phyloP scores from a whole-genome alignment of 1,284 basidiomycete genomes.

The Boletus calvinii region DNA sequence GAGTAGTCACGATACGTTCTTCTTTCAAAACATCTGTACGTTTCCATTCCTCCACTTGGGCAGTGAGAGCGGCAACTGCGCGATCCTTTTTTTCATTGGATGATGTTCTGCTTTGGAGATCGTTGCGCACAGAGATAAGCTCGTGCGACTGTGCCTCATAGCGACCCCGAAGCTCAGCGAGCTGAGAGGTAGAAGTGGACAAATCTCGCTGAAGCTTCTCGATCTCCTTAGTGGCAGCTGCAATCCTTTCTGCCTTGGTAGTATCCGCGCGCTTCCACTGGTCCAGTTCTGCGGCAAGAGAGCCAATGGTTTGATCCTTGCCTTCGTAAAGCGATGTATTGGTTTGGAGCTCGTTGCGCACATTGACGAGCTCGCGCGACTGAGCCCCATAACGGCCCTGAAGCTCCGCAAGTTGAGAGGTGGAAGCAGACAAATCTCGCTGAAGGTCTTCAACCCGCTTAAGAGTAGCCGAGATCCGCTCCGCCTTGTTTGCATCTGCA shows the following conservation, averaged over 20 bases:
- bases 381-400: not conserved
- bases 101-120: not conserved
- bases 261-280: not conserved
- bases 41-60: not conserved
- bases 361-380: not conserved
- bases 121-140: not conserved
- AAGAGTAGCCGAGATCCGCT: not conserved
- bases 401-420: not conserved
- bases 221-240: not conserved
- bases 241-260: not conserved
- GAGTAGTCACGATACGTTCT: not conserved
- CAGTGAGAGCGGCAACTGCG: not conserved
- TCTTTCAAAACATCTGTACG: not conserved
- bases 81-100: slow-evolving; percentile 1
- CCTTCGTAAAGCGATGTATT: not conserved
- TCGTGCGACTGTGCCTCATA: not conserved
- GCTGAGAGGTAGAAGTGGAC: not conserved
- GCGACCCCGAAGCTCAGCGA: not conserved
- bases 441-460: not conserved
- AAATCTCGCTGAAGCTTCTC: not conserved
- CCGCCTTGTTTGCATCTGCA: not conserved
- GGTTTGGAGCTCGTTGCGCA: not conserved
- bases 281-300: not conserved
- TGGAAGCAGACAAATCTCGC: not conserved
- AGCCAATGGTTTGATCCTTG: not conserved